Evolutionary conservation across 345 rosid genomes (phyloP), one percentile per base, ranked within the genome.

Genomic region (Chamaenerion angustifolium): DNA sequence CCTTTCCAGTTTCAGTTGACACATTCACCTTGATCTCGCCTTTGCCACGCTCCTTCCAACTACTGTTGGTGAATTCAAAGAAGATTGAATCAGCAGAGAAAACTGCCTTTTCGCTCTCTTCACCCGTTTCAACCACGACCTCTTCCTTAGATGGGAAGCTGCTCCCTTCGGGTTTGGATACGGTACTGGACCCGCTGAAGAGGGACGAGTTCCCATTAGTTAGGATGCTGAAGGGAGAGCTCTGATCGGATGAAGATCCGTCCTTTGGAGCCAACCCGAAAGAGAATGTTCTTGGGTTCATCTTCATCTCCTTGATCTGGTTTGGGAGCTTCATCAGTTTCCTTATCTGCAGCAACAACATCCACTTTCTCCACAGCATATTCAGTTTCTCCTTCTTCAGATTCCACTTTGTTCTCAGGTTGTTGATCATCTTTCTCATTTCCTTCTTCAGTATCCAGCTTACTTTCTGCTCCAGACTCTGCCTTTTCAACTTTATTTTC

Each of bases 21-120:
- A n/a, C n/a, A n/a, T n/a, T n/a, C n/a, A n/a, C n/a, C n/a, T n/a
- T n/a, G n/a, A n/a, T n/a, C n/a, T n/a, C n/a, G n/a, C n/a, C n/a
- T n/a, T n/a, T n/a, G n/a, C 98, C 98, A 12, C 98, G 95, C 67
- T 92, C 98, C 77, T 85, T 92, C 98, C 98, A 92, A 40, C 68
- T 64, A 17, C 85, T 81, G 53, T 80, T 81, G 6, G 69, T 48
- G 60, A 51, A 92, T 54, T 92, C 98, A 58, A 83, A 92, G 65
- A 84, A 54, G 21, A 74, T 66, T 2, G 96, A 80, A 48, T 84
- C 96, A 50, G 98, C 81, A 9, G 83, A 58, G 72, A 87, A 92
- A 53, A 61, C 82, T 15, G 67, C 85, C 64, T 37, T 69, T 74
- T 87, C 98, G 31, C 86, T 82, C 66, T 92, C 98, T 74, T 92